Conservation (phyloP, 1,139 yeast species). For the Kodamaea plutei region DNA sequence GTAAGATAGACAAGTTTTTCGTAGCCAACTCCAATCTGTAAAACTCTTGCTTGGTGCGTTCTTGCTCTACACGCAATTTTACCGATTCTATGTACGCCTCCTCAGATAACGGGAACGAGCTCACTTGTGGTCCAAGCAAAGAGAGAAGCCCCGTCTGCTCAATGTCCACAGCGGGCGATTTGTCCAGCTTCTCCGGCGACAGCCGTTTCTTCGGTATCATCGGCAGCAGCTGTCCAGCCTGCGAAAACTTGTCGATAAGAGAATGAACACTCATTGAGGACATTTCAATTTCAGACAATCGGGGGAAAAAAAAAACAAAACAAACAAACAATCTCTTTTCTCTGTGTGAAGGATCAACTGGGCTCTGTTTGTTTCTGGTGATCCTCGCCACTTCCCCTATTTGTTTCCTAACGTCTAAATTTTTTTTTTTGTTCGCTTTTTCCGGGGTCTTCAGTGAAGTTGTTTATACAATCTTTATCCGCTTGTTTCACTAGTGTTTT, state of each 20-base stretch:
- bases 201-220: conserved; percentile 4
- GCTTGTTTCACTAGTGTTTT: no score
- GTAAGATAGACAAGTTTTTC: conserved; percentile 57
- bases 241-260: conserved; percentile 13
- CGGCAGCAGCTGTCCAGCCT: conserved; percentile 5
- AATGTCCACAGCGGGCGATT: conserved; percentile 1
- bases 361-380: no score
- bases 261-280: conserved; percentile 15
- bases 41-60: conserved; percentile 77
- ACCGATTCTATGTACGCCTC: conserved; percentile 60
- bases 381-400: no score
- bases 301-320: no score
- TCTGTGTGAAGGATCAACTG: no score
- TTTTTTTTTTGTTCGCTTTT: no score
- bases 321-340: no score
- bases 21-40: conserved; percentile 63
- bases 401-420: no score
- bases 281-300: no score
- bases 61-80: conserved; percentile 69
- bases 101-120: conserved; percentile 60
- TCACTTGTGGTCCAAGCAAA: conserved; percentile 51
- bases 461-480: no score
- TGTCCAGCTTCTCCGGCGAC: conserved; percentile 3
- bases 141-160: conserved; percentile 22
- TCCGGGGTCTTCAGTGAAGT: no score